These are phyloP conservation scores for Cylindrodendrum hubeiense DNA, from an alignment of 2,329 filamentous ascomycete genomes.

Conservation along the genomic window DNA sequence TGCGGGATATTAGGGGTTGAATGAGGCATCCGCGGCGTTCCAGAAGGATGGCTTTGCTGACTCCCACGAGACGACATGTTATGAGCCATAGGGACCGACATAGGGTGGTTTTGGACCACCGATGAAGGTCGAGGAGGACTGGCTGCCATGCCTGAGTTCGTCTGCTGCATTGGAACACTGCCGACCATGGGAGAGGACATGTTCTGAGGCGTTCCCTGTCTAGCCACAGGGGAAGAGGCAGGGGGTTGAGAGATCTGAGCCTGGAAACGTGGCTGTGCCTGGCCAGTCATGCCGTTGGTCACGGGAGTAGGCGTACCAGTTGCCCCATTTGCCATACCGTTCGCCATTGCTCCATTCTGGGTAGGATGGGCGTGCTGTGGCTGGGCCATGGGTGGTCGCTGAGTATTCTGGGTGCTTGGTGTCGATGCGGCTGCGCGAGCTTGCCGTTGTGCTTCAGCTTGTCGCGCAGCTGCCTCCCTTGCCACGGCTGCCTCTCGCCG, in stretches of 20 bases:
- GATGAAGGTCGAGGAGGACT: slow-evolving; percentile 77
- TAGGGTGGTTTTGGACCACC: slow-evolving; percentile 70
- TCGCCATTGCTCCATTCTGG: slow-evolving; percentile 52
- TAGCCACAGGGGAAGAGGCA: slow-evolving; percentile 75
- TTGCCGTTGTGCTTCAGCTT: slow-evolving; percentile 53
- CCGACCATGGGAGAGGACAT: slow-evolving; percentile 76
- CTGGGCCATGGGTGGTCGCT: slow-evolving; percentile 43
- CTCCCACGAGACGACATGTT: slow-evolving; percentile 74
- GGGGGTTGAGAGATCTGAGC: slow-evolving; percentile 71
- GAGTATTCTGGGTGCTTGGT: slow-evolving; percentile 43
- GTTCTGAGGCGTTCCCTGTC: slow-evolving; percentile 73
- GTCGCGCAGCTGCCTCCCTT: slow-evolving; percentile 52
- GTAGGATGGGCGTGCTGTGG: slow-evolving; percentile 51
- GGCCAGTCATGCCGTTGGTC: slow-evolving; percentile 53
- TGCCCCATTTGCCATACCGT: slow-evolving; percentile 56
- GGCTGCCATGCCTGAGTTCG: slow-evolving; percentile 75
- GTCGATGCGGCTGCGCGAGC: slow-evolving; percentile 47
- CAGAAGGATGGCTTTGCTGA: slow-evolving; percentile 74
- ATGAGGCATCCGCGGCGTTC: slow-evolving; percentile 72
- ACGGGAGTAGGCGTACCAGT: slow-evolving; percentile 52
- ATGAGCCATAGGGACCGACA: slow-evolving; percentile 71
- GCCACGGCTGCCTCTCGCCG: slow-evolving; percentile 52
- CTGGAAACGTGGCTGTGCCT: slow-evolving; percentile 62
- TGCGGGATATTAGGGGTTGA: slow-evolving; percentile 72
- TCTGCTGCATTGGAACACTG: slow-evolving; percentile 73